These are phyloP conservation scores for Naegleria lovaniensis DNA, from an alignment of 208 protist genomes.

Conservation along the genomic window DNA sequence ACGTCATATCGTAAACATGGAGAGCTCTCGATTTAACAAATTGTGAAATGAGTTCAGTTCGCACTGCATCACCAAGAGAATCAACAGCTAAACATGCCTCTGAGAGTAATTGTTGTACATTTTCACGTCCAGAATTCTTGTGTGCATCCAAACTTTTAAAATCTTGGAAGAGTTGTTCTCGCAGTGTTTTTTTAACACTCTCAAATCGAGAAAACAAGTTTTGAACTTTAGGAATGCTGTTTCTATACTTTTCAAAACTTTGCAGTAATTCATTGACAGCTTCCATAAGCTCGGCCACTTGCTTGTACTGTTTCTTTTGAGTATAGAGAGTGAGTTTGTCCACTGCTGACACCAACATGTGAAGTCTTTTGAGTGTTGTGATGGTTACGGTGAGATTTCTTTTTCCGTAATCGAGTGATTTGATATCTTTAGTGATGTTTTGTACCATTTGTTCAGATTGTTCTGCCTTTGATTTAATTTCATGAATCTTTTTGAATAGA, in stretches of 20 bases:
- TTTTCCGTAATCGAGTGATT: conserved; percentile 85
- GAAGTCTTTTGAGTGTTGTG: conserved; percentile 76
- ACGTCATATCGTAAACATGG: conserved; percentile 68
- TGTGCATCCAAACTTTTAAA: conserved; percentile 36
- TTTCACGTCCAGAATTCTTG: background rate
- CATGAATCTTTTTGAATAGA: conserved; percentile 71
- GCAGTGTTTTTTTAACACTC: conserved; percentile 65
- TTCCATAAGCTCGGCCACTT: conserved; percentile 68
- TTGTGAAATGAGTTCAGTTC: conserved; percentile 63
- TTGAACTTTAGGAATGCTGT: conserved; percentile 58
- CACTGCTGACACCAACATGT: conserved; percentile 79
- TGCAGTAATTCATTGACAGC: conserved; percentile 68
- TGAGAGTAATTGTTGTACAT: conserved; percentile 22
- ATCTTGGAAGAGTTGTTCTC: conserved; percentile 48
- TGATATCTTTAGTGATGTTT: conserved; percentile 84
- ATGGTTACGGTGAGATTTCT: conserved; percentile 80
- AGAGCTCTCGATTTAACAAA: conserved; percentile 70
- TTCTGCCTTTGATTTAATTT: conserved; percentile 77
- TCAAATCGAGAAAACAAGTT: conserved; percentile 46
- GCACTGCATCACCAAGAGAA: conserved; percentile 63
- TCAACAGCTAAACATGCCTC: conserved; percentile 77
- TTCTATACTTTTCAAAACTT: conserved; percentile 65
- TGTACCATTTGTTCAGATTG: conserved; percentile 84
- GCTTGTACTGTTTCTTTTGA: conserved; percentile 62
- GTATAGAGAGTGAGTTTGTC: conserved; percentile 69